phyloP scores from a whole-genome alignment of 768 basidiomycete species.

The Panaeolus cyanescens region DNA sequence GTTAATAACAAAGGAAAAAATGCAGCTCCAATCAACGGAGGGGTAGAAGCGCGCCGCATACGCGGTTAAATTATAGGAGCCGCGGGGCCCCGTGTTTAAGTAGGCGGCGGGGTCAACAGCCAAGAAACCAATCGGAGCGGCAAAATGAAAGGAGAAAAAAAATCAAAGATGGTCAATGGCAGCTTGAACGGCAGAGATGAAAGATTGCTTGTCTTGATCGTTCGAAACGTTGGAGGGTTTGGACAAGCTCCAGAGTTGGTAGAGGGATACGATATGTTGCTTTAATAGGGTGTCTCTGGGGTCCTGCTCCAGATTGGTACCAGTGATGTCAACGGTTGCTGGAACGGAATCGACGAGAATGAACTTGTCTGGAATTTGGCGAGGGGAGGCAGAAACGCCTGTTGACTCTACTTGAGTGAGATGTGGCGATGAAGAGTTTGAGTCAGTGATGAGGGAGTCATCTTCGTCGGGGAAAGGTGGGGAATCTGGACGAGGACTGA shows the following conservation, averaged over 20 bases:
- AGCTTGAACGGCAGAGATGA: slow-evolving; percentile 38
- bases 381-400: not conserved
- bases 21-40: not conserved
- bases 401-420: slow-evolving; percentile 8
- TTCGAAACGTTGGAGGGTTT: slow-evolving; percentile 15
- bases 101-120: not conserved
- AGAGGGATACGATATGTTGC: slow-evolving; percentile 57
- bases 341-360: slow-evolving; percentile 10
- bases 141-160: not conserved
- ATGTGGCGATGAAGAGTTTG: slow-evolving; percentile 13
- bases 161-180: slow-evolving; percentile 29
- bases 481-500: slow-evolving; percentile 20
- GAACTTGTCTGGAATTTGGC: slow-evolving; percentile 15
- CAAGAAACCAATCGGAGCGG: not conserved
- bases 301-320: slow-evolving; percentile 8
- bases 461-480: slow-evolving; percentile 9
- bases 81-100: not conserved
- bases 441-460: slow-evolving; percentile 14
- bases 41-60: not conserved
- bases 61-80: not conserved
- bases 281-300: slow-evolving; percentile 42
- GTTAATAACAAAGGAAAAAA: not conserved
- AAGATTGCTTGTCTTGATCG: slow-evolving; percentile 32
- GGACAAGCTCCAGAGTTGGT: slow-evolving; percentile 57
- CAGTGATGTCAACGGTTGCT: slow-evolving; percentile 9